Evolutionary conservation across 441 rosid species (phyloP), one percentile per base, ranked within the genome.

Genomic region (Gossypium gossypioides): DNA sequence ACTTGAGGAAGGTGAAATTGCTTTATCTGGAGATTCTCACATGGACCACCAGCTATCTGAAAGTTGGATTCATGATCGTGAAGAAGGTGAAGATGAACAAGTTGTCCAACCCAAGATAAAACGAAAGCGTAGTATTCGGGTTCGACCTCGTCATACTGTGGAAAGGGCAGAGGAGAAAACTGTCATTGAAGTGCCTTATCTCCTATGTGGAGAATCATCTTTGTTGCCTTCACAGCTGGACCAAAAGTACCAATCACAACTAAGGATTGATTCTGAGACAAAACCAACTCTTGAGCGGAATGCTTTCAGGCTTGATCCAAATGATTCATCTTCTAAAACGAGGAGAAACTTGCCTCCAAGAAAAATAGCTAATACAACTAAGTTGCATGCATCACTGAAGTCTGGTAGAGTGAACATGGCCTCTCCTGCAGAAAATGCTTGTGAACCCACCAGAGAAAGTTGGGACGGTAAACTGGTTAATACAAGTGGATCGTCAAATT

Each of bases 1-100:
- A 54, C 82, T 93, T 59, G 99, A 96, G 84, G 99, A 96, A 74
- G 99, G 99, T 69, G 99, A 96, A 83, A 90, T 96, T 74, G 99
- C 88, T 12, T 78, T 85, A 51, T 96, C 99, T 40, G 97, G 90
- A 81, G 98, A 93, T 78, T 91, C 99, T 81, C 97, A 89, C 81
- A 67, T 86, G 80, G 97, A 91, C 70, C 96, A 74, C 80, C 97
- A 87, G 79, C 97, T 86, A 75, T 96, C 99, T 75, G 98, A 91
- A 81, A 96, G 96, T 86, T 90, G 96, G 98, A 84, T 85, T 67
- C 97, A 89, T 78, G 98, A 91, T 55, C 96, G 93, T 3, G 98
- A 90, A 18, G 98, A 91, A 84, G 97, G 92, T 71, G 99, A 93
- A 83, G 98, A 93, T 64, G 98, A 96, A 74, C 99, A 93, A 84